These are phyloP conservation scores for Tricholomella constricta DNA, from an alignment of 768 basidiomycete species.

Conservation along the genomic window DNA sequence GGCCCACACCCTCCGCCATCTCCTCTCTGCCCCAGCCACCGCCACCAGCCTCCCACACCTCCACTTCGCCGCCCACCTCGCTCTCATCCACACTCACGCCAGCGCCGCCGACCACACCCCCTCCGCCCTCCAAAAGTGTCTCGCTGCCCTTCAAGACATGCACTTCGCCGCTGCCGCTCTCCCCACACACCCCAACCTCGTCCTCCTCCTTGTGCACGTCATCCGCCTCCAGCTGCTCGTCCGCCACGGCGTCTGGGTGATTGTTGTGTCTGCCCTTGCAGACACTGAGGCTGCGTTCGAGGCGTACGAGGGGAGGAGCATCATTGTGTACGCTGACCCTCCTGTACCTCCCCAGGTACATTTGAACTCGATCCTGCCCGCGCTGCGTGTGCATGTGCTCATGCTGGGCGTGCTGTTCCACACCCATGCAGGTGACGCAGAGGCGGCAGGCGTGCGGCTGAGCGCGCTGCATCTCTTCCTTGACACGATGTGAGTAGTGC, in stretches of 20 bases:
- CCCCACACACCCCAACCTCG: conserved; percentile 34
- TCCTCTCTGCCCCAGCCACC: conserved; percentile 49
- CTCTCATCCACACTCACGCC: conserved; percentile 45
- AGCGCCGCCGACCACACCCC: conserved; percentile 5
- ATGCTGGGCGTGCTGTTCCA: conserved; percentile 62
- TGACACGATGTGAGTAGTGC: too few relatives aligned
- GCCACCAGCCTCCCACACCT: conserved; percentile 42
- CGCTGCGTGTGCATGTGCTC: conserved; percentile 55
- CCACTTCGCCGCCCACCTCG: conserved; percentile 57
- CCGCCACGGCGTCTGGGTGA: conserved; percentile 54
- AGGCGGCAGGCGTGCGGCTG: conserved; percentile 54
- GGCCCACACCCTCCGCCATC: conserved; percentile 56
- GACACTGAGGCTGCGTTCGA: conserved; percentile 41
- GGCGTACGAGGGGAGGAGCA: background rate
- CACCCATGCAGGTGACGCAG: conserved; percentile 57
- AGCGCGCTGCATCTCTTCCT: conserved; percentile 63
- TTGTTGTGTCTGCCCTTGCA: conserved; percentile 49
- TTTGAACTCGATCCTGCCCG: background rate
- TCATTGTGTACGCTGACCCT: too few relatives aligned
- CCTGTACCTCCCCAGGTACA: too few relatives aligned
- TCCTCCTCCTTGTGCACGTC: conserved; percentile 54
- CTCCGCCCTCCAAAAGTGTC: conserved; percentile 20
- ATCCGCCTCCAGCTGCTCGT: conserved; percentile 60
- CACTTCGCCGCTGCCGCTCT: too few relatives aligned
- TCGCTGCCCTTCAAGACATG: too few relatives aligned